These are phyloP conservation scores for Scopulariopsis brevicaulis DNA, from an alignment of 2,329 filamentous ascomycete species.

Conservation along the genomic window DNA sequence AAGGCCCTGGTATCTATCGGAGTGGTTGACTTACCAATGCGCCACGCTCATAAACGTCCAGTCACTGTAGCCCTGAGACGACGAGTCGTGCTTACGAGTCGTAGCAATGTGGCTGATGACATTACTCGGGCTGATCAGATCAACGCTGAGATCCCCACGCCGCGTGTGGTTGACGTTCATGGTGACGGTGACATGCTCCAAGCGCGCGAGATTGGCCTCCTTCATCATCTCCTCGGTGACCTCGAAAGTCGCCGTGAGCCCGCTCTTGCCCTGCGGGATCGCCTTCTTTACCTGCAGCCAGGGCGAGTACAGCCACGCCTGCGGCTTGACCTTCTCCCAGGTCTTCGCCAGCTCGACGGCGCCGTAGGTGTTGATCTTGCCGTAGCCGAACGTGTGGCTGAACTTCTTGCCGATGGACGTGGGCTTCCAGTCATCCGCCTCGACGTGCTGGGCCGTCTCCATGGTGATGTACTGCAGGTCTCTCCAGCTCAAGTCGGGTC, in stretches of 20 bases:
- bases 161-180: conserved; percentile 90
- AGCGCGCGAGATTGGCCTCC: conserved; percentile 67
- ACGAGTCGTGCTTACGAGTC: conserved; percentile 57
- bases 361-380: conserved; percentile 81
- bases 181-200: conserved; percentile 94
- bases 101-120: conserved; percentile 76
- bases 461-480: conserved; percentile 89
- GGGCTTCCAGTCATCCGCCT: conserved; percentile 60
- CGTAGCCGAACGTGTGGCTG: conserved; percentile 92
- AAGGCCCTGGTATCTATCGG: neutral
- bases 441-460: conserved; percentile 71
- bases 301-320: conserved; percentile 88
- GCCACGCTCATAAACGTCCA: conserved; percentile 99
- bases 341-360: conserved; percentile 77
- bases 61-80: conserved; percentile 64
- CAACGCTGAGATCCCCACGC: conserved; percentile 85
- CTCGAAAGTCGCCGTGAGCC: conserved; percentile 68
- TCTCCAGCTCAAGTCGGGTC: conserved; percentile 83
- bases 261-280: conserved; percentile 76
- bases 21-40: conserved; percentile 59
- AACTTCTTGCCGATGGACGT: conserved; percentile 75
- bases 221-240: conserved; percentile 74
- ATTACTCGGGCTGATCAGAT: conserved; percentile 74
- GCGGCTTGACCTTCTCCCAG: conserved; percentile 84
- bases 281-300: conserved; percentile 82